Evolutionary conservation across 257 asterid species (phyloP).

Genomic region (Haberlea rhodopensis): DNA sequence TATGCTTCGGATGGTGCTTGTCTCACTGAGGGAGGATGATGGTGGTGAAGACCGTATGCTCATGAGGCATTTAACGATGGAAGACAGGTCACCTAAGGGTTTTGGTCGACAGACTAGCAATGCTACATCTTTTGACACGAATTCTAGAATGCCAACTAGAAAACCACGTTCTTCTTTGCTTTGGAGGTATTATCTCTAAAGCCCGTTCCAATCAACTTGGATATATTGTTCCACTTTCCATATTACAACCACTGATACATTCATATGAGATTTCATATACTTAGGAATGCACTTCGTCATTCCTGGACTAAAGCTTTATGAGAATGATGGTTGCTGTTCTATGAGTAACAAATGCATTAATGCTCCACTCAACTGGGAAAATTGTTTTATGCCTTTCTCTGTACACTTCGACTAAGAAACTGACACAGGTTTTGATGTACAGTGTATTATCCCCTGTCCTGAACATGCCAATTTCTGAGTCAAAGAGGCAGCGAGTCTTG

Average conservation of each 20-base stretch:
- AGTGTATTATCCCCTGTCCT: conserved; percentile 93
- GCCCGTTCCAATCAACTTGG: conserved; percentile 18
- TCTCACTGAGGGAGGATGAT: conserved; percentile 89
- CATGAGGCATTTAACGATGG: conserved; percentile 50
- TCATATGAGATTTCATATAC: neutral
- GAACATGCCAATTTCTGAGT: conserved; percentile 89
- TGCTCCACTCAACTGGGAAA: conserved; percentile 26
- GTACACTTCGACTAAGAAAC: conserved; percentile 26
- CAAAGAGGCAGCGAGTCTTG: conserved; percentile 90
- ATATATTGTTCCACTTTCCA: conserved; percentile 15
- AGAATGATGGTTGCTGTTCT: conserved; percentile 17
- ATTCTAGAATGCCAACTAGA: conserved; percentile 57
- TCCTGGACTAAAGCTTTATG: conserved; percentile 20
- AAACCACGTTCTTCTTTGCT: conserved; percentile 89
- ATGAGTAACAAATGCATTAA: conserved; percentile 18
- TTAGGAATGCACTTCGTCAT: conserved; percentile 3
- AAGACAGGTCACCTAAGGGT: conserved; percentile 52
- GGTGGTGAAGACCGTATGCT: conserved; percentile 74
- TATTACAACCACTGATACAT: conserved; percentile 7
- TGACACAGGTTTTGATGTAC: conserved; percentile 39
- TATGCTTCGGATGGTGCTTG: conserved; percentile 98
- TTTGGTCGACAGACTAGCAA: conserved; percentile 47
- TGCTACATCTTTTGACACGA: conserved; percentile 50
- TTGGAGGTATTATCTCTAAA: conserved; percentile 70
- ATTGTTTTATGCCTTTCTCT: conserved; percentile 21